These are phyloP conservation scores for Solanum hybrid DNA, from an alignment of 305 asterid species.

Conservation along the genomic window DNA sequence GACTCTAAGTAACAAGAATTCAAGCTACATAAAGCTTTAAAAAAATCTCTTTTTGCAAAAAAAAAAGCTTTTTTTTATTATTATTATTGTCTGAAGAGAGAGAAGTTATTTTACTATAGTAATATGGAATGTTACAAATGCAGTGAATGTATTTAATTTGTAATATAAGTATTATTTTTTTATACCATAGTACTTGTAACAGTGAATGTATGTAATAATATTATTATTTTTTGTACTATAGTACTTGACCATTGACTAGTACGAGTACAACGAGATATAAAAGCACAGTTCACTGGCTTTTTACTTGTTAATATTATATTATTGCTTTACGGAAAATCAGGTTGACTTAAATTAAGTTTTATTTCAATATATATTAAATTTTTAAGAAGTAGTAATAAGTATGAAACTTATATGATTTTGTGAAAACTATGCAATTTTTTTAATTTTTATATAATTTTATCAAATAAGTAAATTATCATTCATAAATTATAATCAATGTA, in stretches of 20 bases:
- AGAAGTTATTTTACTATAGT: not conserved
- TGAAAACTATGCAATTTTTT: not conserved
- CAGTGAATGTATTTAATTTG: not conserved
- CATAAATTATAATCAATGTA: not conserved
- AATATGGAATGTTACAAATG: constrained; percentile 1
- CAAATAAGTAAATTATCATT: not conserved
- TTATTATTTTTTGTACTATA: not conserved
- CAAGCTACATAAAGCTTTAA: too few species aligned
- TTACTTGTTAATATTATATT: not conserved
- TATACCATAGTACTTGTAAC: not conserved
- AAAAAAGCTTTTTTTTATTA: not conserved
- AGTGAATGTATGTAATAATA: not conserved
- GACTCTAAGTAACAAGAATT: not conserved
- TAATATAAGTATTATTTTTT: not conserved
- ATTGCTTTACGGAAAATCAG: not conserved
- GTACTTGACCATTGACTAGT: not conserved
- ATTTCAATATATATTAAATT: not conserved
- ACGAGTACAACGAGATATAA: not conserved
- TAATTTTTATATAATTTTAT: not conserved
- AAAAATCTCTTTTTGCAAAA: too few species aligned
- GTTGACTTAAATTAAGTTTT: not conserved
- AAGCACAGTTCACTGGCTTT: not conserved
- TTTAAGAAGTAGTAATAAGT: not conserved
- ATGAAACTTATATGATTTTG: not conserved
- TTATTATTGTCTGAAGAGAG: not conserved